These are phyloP conservation scores for Syzygium malaccense DNA, from an alignment of 441 rosid species.

Conservation along the genomic window DNA sequence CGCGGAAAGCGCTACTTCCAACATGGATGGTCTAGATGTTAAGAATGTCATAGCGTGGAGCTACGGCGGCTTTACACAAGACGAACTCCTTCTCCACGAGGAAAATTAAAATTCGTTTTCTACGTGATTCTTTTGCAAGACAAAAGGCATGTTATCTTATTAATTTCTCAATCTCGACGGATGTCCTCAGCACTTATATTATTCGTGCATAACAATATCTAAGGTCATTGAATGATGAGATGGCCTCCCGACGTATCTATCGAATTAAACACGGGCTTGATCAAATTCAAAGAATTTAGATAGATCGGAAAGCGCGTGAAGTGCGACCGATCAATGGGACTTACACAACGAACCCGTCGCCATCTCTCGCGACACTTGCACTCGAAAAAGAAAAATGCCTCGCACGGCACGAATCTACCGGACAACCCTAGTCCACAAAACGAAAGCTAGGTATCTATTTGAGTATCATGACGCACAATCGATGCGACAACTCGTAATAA, in stretches of 20 bases:
- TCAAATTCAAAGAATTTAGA: no score
- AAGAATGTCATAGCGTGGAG: background rate
- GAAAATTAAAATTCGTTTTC: background rate
- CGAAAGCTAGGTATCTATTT: no score
- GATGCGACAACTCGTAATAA: no score
- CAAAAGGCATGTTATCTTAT: background rate
- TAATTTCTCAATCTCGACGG: background rate
- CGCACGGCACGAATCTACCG: no score
- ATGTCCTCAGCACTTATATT: no score
- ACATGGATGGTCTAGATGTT: background rate
- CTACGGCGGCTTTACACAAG: background rate
- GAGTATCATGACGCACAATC: no score
- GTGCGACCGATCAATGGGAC: background rate
- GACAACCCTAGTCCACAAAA: no score
- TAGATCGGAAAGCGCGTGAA: background rate
- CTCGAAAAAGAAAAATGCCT: no score
- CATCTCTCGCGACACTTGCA: background rate
- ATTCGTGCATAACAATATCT: background rate
- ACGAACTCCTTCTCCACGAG: background rate
- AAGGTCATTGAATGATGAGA: background rate
- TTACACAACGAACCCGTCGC: background rate
- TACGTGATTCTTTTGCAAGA: background rate
- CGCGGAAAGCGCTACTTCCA: accelerated
- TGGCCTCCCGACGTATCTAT: background rate
- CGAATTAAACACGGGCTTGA: background rate